Evolutionary conservation across 805 yeast genomes (phyloP), one percentile per base, ranked within the genome.

Genomic region (Ogataea siamensis): DNA sequence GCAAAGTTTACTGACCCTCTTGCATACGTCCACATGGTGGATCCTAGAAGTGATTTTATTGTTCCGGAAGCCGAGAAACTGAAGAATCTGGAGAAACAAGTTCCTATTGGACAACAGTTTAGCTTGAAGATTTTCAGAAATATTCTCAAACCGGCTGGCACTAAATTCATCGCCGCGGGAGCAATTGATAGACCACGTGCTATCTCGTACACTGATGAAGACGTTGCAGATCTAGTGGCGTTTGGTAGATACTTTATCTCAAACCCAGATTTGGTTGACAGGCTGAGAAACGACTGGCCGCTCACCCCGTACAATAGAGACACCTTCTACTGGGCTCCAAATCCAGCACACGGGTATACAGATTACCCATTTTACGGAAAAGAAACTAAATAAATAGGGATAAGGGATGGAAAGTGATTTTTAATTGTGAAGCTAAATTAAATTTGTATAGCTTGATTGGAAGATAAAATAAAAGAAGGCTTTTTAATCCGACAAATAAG

Each of bases 21-120:
- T 14, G 60, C 58, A 3, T 55, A 54, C 28, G 43, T 58, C 11
- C 53, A 57, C 5, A 28, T 45, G 35, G 63, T 53, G 12, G 97
- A 88, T 50, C 80, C 78, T 1, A 88, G 80, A 25, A 95, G 87
- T 54, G 95, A 87, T 53, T 63, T 87, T 48, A 54, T 39, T 24
- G 15, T 19, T 7, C 18, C 32, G 3, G 30, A 16, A 7, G 34
- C 40, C 9, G 45, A 43, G n/a, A 28, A 40, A 18, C 21, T 54
- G 46, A 28, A 20, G 14, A 27, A 27, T 18, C 21, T 34, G 49
- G 45, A 41, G n/a, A 39, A 28, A 7, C 39, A 42, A 26, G 36
- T 45, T 19, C 5, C 13, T 7, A 42, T 25, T 2, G 22, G 16
- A 12, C 33, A 28, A 9, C 28, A 38, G 12, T 39, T 39, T 15